phyloP scores from a whole-genome alignment of 345 rosid species.

The Lepidium africanum region DNA sequence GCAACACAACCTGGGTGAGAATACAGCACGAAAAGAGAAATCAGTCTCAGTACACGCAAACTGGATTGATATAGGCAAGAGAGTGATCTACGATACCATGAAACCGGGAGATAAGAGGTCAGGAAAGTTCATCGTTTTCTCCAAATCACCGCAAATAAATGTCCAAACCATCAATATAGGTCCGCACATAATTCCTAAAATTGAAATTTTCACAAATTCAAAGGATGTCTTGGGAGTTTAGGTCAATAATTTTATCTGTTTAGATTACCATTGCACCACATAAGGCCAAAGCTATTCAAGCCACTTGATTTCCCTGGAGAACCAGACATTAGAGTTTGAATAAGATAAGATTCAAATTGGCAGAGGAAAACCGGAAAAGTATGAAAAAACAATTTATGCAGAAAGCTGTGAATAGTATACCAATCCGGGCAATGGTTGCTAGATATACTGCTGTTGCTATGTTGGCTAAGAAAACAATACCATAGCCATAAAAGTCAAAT shows the following conservation, averaged over 20 bases:
- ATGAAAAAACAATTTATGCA: background rate
- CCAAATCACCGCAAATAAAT: conserved; percentile 70
- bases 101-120: conserved; percentile 68
- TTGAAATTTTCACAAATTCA: conserved; percentile 20
- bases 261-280: conserved; percentile 93
- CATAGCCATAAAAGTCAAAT: conserved; percentile 87
- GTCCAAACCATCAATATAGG: conserved; percentile 87
- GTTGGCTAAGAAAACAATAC: conserved; percentile 80
- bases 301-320: conserved; percentile 89
- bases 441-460: conserved; percentile 88
- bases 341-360: background rate
- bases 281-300: conserved; percentile 95
- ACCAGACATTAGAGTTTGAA: background rate
- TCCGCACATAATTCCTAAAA: conserved; percentile 68
- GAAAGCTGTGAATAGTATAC: conserved; percentile 32
- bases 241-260: background rate
- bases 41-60: background rate
- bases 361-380: background rate
- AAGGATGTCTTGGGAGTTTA: background rate
- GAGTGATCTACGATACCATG: conserved; percentile 44
- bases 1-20: conserved; percentile 56
- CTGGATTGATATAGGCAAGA: background rate
- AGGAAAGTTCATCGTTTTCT: conserved; percentile 53
- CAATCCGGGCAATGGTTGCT: conserved; percentile 81
- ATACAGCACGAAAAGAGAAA: background rate